phyloP scores from a whole-genome alignment of 768 basidiomycete genomes.

The Terana coerulea region DNA sequence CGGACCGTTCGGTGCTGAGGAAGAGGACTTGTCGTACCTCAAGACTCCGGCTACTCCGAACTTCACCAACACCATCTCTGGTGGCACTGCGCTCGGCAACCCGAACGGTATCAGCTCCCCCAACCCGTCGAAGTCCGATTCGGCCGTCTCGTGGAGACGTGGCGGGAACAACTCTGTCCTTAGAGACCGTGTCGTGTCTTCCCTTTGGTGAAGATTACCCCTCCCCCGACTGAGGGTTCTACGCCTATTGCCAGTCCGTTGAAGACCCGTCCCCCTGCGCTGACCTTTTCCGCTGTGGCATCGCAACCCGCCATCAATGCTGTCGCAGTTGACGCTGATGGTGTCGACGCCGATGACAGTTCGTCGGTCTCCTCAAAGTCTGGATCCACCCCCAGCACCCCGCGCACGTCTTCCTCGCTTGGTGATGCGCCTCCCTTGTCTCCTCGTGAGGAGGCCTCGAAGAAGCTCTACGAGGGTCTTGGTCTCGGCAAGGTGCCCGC shows the following conservation, averaged over 20 bases:
- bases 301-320: constrained; percentile 39
- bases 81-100: constrained; percentile 59
- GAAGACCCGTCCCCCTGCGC: constrained; percentile 59
- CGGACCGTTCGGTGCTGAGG: constrained; percentile 39
- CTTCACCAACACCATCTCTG: constrained; percentile 66
- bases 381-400: constrained; percentile 68
- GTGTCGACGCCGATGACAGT: constrained; percentile 42
- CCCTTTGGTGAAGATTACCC: constrained; percentile 60
- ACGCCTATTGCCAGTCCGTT: constrained; percentile 37
- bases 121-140: constrained; percentile 76
- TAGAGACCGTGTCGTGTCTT: constrained; percentile 55
- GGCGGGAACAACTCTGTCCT: constrained; percentile 69
- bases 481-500: constrained; percentile 68
- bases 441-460: constrained; percentile 82
- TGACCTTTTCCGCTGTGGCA: constrained; percentile 31
- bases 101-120: constrained; percentile 19
- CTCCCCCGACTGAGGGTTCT: constrained; percentile 58
- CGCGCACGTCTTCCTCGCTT: constrained; percentile 61
- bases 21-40: constrained; percentile 24
- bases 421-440: constrained; percentile 53
- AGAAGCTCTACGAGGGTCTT: constrained; percentile 85
- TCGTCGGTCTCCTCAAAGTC: constrained; percentile 55
- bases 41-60: constrained; percentile 50
- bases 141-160: constrained; percentile 78
- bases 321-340: constrained; percentile 51